A percentile compares a stretch with the other conserved stretches of the same genome.
phyloP scores from a whole-genome alignment of 108 stramenopile genomes.

The Conticribra guillardii region DNA sequence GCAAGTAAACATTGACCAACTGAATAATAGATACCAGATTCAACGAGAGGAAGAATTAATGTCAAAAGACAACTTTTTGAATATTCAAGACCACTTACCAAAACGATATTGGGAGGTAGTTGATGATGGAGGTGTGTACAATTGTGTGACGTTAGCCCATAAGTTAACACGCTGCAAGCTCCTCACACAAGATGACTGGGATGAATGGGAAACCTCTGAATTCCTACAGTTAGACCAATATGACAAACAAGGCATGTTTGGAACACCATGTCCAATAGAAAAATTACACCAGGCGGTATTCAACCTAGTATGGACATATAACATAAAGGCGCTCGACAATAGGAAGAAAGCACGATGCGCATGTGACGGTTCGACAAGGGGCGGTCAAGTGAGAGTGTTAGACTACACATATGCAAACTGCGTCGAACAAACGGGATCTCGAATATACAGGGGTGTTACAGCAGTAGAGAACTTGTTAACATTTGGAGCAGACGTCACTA shows the following conservation, averaged over 20 bases:
- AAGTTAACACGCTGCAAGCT: slow-evolving; percentile 3
- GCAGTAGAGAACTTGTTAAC: slow-evolving; percentile 10
- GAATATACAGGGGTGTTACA: slow-evolving; percentile 30
- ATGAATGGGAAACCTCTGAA: not conserved
- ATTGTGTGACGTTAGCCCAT: not conserved
- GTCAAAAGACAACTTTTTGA: not conserved
- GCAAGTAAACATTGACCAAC: too few species aligned
- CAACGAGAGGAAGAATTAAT: not conserved
- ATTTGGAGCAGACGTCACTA: slow-evolving; percentile 30
- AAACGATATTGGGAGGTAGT: not conserved
- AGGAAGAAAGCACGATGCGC: too few species aligned
- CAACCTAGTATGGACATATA: not conserved
- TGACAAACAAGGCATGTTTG: too few species aligned
- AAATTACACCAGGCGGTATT: not conserved
- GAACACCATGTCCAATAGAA: not conserved
- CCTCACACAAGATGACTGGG: not conserved
- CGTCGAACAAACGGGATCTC: too few species aligned
- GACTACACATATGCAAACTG: too few species aligned
- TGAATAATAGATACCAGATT: not conserved
- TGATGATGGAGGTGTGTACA: not conserved
- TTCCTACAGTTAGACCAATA: slow-evolving; percentile 2
- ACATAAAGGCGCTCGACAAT: not conserved
- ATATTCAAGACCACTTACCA: not conserved
- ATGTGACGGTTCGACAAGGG: slow-evolving; percentile 3
- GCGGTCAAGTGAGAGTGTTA: not conserved